A percentile compares a stretch with the other conserved stretches of the same genome.
Evolutionary conservation across 495 filamentous ascomycete genomes (phyloP).

Genomic region (Evernia prunastri): DNA sequence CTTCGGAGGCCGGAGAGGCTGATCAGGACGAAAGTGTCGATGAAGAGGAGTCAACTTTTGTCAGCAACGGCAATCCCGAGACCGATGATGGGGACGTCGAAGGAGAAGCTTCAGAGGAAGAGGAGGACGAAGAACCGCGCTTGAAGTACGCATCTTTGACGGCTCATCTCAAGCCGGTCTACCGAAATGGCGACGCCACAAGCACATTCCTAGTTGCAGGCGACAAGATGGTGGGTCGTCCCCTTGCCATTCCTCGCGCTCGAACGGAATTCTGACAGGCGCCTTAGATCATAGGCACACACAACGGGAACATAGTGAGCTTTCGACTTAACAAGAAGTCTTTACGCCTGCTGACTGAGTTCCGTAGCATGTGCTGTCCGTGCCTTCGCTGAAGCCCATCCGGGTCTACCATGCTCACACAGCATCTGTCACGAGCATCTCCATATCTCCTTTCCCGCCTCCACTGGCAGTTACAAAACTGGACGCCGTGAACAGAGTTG

Average conservation of each 20-base stretch:
- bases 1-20: conserved; percentile 27
- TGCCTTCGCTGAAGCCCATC: conserved; percentile 71
- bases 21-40: conserved; percentile 25
- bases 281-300: conserved; percentile 78
- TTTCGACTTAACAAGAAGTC: conserved; percentile 8
- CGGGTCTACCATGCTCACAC: conserved; percentile 86
- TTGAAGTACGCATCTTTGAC: conserved; percentile 89
- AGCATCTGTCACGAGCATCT: conserved; percentile 81
- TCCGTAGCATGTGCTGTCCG: conserved; percentile 69
- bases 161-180: conserved; percentile 67
- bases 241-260: background rate
- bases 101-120: conserved; percentile 65
- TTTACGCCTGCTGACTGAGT: conserved; percentile 10
- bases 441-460: conserved; percentile 83
- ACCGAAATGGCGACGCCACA: conserved; percentile 90
- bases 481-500: conserved; percentile 44
- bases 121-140: conserved; percentile 91
- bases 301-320: conserved; percentile 94
- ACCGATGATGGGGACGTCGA: conserved; percentile 38
- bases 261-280: conserved; percentile 17
- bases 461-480: conserved; percentile 55
- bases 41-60: conserved; percentile 21
- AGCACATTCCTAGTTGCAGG: conserved; percentile 83
- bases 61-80: conserved; percentile 21
- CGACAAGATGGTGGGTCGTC: conserved; percentile 79